Base-by-base conservation (phyloP, 768 basidiomycete genomes). In the Boletus reticuloceps region DNA sequence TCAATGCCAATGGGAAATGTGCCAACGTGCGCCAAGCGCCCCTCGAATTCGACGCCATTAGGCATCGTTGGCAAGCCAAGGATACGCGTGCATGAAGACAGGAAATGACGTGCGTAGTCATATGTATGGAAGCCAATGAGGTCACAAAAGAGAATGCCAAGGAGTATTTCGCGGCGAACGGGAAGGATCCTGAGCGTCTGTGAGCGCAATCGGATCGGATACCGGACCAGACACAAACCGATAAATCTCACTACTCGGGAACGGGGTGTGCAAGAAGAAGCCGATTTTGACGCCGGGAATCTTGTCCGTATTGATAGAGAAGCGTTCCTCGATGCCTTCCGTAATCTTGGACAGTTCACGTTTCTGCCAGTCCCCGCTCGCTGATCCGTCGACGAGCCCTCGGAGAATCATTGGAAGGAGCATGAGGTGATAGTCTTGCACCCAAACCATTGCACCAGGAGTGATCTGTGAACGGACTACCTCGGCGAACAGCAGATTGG, bases 1-100 rank as follows among this genome's bases (percentile, higher is more conserved):
- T 99, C 97, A 60, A 99, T 99, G 57, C 97, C 97, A 65, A 99
- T 98, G 17, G 97, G 97, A 80, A 96, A 99, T 2, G 97, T 99
- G 43, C 97, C 97, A 59, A 99, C 96, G 62, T 97, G 94, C 20
- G 93, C 94, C 54, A 97, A 82, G 36, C 94, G 87, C 39, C 96
- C 94, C 67, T 93, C 91, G 64, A 97, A 94, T 68, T 97, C 92
- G 61, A 98, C 92, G 42, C 96, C 94, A 69, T 98, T 98, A 4
- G 97, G 97, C 90, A 97, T 94, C 2, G 97, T 98, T 14, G 93
- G 87, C 32, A 98, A 81, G 34, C 89, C 89, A 38, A 99, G 85
- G 61, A 99, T 96, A 43, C 97, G 89, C 3, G 97, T 98, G 73
- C 95, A 98, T 41, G 94, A 96, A 9, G 96, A 98, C 47, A 99